Conservation (phyloP, 2,329 filamentous ascomycete genomes). For the Phaeosphaeriaceae sp. region DNA sequence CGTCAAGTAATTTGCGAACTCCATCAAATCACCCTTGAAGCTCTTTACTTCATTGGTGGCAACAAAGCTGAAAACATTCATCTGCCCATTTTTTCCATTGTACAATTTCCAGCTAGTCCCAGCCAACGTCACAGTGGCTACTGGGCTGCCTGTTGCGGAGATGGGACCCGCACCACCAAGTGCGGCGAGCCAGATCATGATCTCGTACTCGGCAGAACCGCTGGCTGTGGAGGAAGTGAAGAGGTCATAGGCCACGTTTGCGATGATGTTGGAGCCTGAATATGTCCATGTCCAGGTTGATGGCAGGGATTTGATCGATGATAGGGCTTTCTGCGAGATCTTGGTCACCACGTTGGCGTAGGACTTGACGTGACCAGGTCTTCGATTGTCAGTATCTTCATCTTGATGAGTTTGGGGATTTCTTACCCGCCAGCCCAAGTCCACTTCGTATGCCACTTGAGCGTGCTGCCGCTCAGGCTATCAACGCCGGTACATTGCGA, state of each 20-base stretch:
- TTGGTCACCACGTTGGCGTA: slow-evolving; percentile 53
- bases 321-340: slow-evolving; percentile 41
- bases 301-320: slow-evolving; percentile 50
- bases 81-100: slow-evolving; percentile 65
- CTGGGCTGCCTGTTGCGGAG: slow-evolving; percentile 61
- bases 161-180: slow-evolving; percentile 66
- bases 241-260: slow-evolving; percentile 68
- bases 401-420: neutral
- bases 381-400: slow-evolving; percentile 11
- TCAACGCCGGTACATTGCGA: slow-evolving; percentile 56
- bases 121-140: slow-evolving; percentile 62
- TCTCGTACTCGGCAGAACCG: slow-evolving; percentile 62
- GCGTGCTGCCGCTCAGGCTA: slow-evolving; percentile 42
- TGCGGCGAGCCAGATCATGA: slow-evolving; percentile 71
- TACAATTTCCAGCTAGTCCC: slow-evolving; percentile 66
- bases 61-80: slow-evolving; percentile 68
- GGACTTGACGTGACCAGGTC: slow-evolving; percentile 49
- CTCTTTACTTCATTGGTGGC: slow-evolving; percentile 54
- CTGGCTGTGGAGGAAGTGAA: slow-evolving; percentile 62
- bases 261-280: slow-evolving; percentile 57
- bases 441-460: slow-evolving; percentile 56
- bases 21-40: slow-evolving; percentile 65
- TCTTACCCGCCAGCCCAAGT: slow-evolving; percentile 51
- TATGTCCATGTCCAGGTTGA: slow-evolving; percentile 59
- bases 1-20: slow-evolving; percentile 65